Evolutionary conservation across 2,329 filamentous ascomycete genomes (phyloP), one percentile per base, ranked within the genome.

Genomic region (Harringtonia aguacate): DNA sequence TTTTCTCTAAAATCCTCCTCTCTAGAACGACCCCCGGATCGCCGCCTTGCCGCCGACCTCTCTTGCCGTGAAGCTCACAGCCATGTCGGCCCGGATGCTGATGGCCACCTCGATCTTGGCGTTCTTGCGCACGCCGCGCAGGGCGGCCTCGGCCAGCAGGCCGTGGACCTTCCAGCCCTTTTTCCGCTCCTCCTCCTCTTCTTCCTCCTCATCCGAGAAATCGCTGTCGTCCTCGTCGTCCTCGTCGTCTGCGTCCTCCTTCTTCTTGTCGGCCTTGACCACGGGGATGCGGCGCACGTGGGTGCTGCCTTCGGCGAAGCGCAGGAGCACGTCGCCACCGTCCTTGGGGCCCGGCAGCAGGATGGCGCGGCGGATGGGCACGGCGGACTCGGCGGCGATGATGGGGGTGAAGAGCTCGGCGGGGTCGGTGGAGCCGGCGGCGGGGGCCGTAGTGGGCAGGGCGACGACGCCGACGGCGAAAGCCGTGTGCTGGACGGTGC

Each of bases 61-160:
- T 51, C 90, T 75, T 45, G 83, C 81, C 35, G 89, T 85, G 53
- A 95, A 73, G 40, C 84, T 86, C 49, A 95, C 75, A 52, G 73
- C 73, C 45, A 95, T 69, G 60, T 97, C 88, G 22, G 78, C 81
- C 44, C 75, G 77, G 52, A 97, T 83, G 62, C 90, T 94, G 57
- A 97, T 77, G 61, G 87, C 94, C 44, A 97, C 81, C 72, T 98
- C 92, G 52, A 98, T 79, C 72, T 95, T 95, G 57, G 78, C 77
- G 47, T 79, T 84, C 69, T 90, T 88, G 79, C 90, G 90, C 54
- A 94, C 77, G 47, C 74, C 86, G 63, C 77, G 84, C 61, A 98
- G 68, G 28, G 83, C 84, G 12, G 86, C 83, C 70, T 98, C 92
- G 48, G 88, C 89, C 48, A 98, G 77, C 27, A 81, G 72, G 51